Conservation (phyloP, 176 grass and related monocot genomes). For the Pharus latifolius region DNA sequence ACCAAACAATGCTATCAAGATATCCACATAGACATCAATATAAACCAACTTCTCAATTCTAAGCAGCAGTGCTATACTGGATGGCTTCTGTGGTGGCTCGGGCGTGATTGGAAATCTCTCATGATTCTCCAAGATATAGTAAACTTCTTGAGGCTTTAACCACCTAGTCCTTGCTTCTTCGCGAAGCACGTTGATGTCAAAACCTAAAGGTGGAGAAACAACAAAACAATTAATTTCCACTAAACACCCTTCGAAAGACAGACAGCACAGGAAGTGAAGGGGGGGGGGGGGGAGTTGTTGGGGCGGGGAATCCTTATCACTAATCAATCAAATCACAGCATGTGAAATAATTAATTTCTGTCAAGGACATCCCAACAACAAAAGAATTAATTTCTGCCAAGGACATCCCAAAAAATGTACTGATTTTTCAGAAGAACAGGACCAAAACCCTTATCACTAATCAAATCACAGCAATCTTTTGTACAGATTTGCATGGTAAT, state of each 20-base stretch:
- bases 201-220: slow-evolving; percentile 38
- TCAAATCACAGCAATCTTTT: not conserved
- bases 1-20: slow-evolving; percentile 2
- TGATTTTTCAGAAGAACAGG: not conserved
- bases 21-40: not conserved
- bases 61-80: slow-evolving; percentile 36
- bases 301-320: too few relatives aligned
- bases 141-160: slow-evolving; percentile 90
- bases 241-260: too few relatives aligned
- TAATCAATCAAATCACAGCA: too few relatives aligned
- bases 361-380: not conserved
- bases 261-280: too few relatives aligned
- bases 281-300: too few relatives aligned
- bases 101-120: slow-evolving; percentile 54
- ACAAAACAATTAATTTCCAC: not conserved
- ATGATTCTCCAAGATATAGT: slow-evolving; percentile 77
- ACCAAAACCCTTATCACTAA: not conserved
- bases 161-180: slow-evolving; percentile 69
- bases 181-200: slow-evolving; percentile 65
- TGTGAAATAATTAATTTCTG: too few relatives aligned
- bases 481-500: not conserved
- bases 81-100: slow-evolving; percentile 59
- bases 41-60: not conserved
- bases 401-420: not conserved
- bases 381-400: not conserved